Evolutionary conservation across 176 grass and related monocot genomes (phyloP).

Genomic region (Oryza punctata): DNA sequence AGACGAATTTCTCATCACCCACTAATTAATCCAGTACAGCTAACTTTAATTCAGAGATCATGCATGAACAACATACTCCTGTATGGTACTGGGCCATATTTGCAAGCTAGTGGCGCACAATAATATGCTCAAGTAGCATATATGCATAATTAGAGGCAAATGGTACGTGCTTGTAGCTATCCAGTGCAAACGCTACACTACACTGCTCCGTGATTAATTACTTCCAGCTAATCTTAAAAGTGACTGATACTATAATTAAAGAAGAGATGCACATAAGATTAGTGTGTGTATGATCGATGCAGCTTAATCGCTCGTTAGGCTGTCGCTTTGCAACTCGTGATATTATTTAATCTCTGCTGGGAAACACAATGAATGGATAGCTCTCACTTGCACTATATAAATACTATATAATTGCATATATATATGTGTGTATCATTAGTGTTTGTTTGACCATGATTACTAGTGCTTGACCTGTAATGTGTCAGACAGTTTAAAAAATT

Average conservation of each 20-base stretch:
- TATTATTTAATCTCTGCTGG: slow-evolving; percentile 21
- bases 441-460: slow-evolving; percentile 48
- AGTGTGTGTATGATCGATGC: neutral
- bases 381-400: slow-evolving; percentile 9
- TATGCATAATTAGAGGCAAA: neutral
- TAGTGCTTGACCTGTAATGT: slow-evolving; percentile 40
- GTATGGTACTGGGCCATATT: neutral
- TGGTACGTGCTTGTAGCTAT: neutral
- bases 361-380: slow-evolving; percentile 38
- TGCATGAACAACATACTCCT: neutral
- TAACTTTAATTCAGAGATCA: neutral
- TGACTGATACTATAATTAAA: neutral
- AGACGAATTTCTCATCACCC: too few relatives aligned
- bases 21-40: neutral
- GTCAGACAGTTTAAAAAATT: slow-evolving; percentile 1
- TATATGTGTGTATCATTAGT: slow-evolving; percentile 15
- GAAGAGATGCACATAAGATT: neutral
- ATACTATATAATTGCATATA: neutral
- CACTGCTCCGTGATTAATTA: neutral
- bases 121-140: neutral
- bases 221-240: neutral
- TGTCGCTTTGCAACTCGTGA: slow-evolving; percentile 53
- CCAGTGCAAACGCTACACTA: neutral
- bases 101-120: neutral
- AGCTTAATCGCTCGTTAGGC: slow-evolving; percentile 7